A percentile compares a stretch with the other conserved stretches of the same genome.
Evolutionary conservation across 1,284 basidiomycete genomes (phyloP).

Genomic region (Fomitopsis palustris): DNA sequence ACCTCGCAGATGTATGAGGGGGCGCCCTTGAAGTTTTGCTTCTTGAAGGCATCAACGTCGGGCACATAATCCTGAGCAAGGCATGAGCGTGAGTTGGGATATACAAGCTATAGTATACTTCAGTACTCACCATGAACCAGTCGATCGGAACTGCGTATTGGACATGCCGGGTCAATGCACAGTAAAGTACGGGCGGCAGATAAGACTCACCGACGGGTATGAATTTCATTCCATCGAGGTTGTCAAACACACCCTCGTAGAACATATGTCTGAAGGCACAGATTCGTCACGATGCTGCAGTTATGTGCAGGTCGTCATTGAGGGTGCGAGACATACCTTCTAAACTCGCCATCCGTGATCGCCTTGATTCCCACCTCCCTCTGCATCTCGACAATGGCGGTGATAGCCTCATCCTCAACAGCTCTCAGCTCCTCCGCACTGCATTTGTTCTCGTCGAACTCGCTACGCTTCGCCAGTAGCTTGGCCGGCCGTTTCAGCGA

Average conservation of each 20-base stretch:
- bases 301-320: no score
- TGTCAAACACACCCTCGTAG: slow-evolving; percentile 60
- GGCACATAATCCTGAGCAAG: slow-evolving; percentile 36
- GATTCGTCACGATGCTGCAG: no score
- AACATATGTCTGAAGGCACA: slow-evolving; percentile 51
- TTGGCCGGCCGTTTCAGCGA: slow-evolving; percentile 42
- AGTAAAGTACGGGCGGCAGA: slow-evolving; percentile 6
- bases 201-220: slow-evolving; percentile 46
- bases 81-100: background rate
- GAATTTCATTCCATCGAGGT: slow-evolving; percentile 58
- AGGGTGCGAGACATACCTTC: slow-evolving; percentile 23
- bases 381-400: slow-evolving; percentile 39
- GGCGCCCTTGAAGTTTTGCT: slow-evolving; percentile 37
- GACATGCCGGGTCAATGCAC: background rate
- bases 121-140: slow-evolving; percentile 33
- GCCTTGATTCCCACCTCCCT: slow-evolving; percentile 38
- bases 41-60: slow-evolving; percentile 38
- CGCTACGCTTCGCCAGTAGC: slow-evolving; percentile 39
- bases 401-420: slow-evolving; percentile 44
- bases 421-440: slow-evolving; percentile 33
- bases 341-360: slow-evolving; percentile 50
- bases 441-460: slow-evolving; percentile 32
- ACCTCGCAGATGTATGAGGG: slow-evolving; percentile 51
- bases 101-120: background rate
- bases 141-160: slow-evolving; percentile 29